Percentiles rank a stretch among this genome's conserved stretches.
These are phyloP conservation scores for Monilinia laxa DNA, from an alignment of 2,329 filamentous ascomycete species.

Conservation along the genomic window DNA sequence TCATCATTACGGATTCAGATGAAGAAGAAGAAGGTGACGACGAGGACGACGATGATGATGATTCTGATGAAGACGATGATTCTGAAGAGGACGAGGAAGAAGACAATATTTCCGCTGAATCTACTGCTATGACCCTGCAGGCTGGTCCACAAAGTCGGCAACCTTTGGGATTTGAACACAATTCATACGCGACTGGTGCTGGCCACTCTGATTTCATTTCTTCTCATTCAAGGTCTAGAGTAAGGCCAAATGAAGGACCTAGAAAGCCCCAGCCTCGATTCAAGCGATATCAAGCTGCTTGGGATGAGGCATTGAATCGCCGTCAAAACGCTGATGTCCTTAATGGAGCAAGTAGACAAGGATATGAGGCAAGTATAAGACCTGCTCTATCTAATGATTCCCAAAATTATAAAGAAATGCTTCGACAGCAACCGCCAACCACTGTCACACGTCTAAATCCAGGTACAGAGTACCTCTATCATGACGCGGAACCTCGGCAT, in stretches of 20 bases:
- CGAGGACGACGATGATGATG: conserved; percentile 28
- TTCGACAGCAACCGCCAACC: conserved; percentile 11
- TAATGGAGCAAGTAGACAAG: conserved; percentile 2
- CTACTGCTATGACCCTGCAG: conserved; percentile 26
- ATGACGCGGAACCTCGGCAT: conserved; percentile 4
- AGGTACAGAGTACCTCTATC: conserved; percentile 1
- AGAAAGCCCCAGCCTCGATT: conserved; percentile 37
- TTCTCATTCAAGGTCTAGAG: conserved; percentile 14
- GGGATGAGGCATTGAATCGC: conserved; percentile 38
- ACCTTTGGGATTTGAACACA: not conserved
- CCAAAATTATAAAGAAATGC: conserved; percentile 1
- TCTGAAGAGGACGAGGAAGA: conserved; percentile 29
- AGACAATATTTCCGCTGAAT: conserved; percentile 29
- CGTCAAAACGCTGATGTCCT: conserved; percentile 26
- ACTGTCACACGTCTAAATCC: not conserved
- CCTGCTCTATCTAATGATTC: conserved; percentile 3
- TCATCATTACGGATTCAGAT: conserved; percentile 53
- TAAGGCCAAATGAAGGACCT: not conserved
- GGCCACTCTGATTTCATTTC: not conserved
- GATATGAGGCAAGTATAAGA: conserved; percentile 24
- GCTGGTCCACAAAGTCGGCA: conserved; percentile 17
- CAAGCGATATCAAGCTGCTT: conserved; percentile 41
- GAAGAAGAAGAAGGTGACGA: conserved; percentile 27
- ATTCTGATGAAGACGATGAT: conserved; percentile 26
- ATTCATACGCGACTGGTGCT: not conserved